Evolutionary conservation across 768 basidiomycete genomes (phyloP).

Genomic region (Lactarius indigo): DNA sequence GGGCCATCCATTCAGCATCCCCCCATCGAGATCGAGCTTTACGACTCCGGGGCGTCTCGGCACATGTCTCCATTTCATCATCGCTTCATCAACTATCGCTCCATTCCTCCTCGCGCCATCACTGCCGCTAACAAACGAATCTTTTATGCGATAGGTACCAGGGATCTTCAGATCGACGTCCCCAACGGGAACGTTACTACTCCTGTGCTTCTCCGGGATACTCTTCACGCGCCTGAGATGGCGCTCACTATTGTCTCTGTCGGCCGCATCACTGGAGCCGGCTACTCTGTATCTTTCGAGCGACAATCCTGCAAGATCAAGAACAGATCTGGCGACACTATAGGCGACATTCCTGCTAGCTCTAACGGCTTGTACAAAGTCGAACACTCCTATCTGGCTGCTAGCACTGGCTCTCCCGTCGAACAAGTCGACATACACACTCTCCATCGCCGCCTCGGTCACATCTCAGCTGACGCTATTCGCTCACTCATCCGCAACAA

Average conservation of each 20-base stretch:
- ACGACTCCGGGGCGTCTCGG: conserved; percentile 23
- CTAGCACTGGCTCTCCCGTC: too few species aligned
- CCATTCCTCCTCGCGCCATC: conserved; percentile 3
- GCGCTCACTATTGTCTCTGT: conserved; percentile 23
- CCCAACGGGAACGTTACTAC: neutral
- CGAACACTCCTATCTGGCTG: too few species aligned
- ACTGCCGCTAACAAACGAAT: conserved; percentile 2
- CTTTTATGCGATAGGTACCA: too few species aligned
- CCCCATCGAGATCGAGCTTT: neutral
- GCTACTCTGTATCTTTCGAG: neutral
- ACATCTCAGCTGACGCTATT: too few species aligned
- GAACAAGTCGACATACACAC: neutral
- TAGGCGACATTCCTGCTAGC: neutral
- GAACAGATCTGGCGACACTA: neutral
- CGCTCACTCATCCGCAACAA: too few species aligned
- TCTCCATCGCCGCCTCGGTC: neutral
- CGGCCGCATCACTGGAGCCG: conserved; percentile 8
- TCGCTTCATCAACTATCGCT: conserved; percentile 17
- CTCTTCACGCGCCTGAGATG: conserved; percentile 17
- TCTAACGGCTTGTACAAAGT: neutral
- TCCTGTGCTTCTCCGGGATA: conserved; percentile 1
- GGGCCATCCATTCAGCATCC: too few species aligned
- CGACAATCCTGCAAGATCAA: neutral
- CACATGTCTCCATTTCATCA: conserved; percentile 24
- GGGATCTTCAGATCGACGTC: too few species aligned